These are phyloP conservation scores for Zelopaecilomyces penicillatus DNA, from an alignment of 2,329 filamentous ascomycete genomes.

Conservation along the genomic window DNA sequence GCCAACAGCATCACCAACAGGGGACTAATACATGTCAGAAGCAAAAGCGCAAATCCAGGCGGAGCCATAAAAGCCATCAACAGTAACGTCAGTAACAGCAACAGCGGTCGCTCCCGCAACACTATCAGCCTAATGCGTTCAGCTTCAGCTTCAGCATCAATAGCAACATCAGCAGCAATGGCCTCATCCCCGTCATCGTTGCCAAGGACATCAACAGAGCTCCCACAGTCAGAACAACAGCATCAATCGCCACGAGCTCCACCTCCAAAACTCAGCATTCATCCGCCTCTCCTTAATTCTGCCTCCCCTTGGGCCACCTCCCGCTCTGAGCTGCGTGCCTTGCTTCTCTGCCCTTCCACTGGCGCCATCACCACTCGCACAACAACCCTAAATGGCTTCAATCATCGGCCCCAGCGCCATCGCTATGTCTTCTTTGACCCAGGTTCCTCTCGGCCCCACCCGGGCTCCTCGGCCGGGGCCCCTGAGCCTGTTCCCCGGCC, in stretches of 20 bases:
- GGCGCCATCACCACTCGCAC: slow-evolving; percentile 72
- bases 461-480: slow-evolving; percentile 2
- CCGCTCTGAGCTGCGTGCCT: slow-evolving; percentile 47
- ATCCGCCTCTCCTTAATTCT: slow-evolving; percentile 64
- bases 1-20: no score
- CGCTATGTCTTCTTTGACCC: slow-evolving; percentile 59
- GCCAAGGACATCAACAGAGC: no score
- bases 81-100: no score
- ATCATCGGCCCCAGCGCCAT: slow-evolving; percentile 49
- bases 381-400: slow-evolving; percentile 55
- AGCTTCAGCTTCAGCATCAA: no score
- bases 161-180: no score
- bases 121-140: no score
- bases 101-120: no score
- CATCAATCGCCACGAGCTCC: slow-evolving; percentile 7
- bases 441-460: slow-evolving; percentile 10
- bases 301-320: slow-evolving; percentile 69
- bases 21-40: no score
- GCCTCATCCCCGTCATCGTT: neutral
- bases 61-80: no score
- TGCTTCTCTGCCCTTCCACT: slow-evolving; percentile 54
- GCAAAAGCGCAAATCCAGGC: no score
- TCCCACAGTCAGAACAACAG: no score
- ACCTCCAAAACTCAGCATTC: slow-evolving; percentile 35
- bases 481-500: neutral